These are phyloP conservation scores for Marsdenia floribunda DNA, from an alignment of 257 asterid species.

Conservation along the genomic window DNA sequence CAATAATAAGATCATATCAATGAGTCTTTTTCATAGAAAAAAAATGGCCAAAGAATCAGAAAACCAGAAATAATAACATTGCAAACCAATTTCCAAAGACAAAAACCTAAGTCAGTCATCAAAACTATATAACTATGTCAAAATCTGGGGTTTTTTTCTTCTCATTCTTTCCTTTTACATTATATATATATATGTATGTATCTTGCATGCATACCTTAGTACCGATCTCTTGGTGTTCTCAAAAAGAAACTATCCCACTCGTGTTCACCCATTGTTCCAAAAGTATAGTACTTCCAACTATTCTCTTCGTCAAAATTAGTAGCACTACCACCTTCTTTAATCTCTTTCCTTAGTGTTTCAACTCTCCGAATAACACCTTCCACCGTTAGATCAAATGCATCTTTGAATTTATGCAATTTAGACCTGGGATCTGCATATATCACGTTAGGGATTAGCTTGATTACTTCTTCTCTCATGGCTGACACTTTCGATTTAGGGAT, in stretches of 20 bases:
- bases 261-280: conserved; percentile 52
- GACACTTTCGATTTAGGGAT: conserved; percentile 40
- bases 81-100: not conserved
- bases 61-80: too few relatives aligned
- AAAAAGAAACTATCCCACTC: conserved; percentile 71
- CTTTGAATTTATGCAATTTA: conserved; percentile 40
- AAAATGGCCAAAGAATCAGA: too few relatives aligned
- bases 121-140: not conserved
- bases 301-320: conserved; percentile 46
- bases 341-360: conserved; percentile 38
- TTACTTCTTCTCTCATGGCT: conserved; percentile 70
- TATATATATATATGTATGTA: too few relatives aligned
- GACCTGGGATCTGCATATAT: conserved; percentile 60
- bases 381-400: conserved; percentile 69
- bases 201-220: too few relatives aligned
- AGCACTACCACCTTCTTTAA: conserved; percentile 37
- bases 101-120: not conserved
- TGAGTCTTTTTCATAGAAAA: too few relatives aligned
- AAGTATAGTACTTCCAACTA: conserved; percentile 76
- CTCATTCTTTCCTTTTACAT: not conserved
- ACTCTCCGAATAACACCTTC: conserved; percentile 50
- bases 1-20: too few relatives aligned
- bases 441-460: conserved; percentile 65
- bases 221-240: conserved; percentile 27
- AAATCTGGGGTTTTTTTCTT: not conserved